phyloP scores from a whole-genome alignment of 805 yeast species.

The Candida hispaniensis region DNA sequence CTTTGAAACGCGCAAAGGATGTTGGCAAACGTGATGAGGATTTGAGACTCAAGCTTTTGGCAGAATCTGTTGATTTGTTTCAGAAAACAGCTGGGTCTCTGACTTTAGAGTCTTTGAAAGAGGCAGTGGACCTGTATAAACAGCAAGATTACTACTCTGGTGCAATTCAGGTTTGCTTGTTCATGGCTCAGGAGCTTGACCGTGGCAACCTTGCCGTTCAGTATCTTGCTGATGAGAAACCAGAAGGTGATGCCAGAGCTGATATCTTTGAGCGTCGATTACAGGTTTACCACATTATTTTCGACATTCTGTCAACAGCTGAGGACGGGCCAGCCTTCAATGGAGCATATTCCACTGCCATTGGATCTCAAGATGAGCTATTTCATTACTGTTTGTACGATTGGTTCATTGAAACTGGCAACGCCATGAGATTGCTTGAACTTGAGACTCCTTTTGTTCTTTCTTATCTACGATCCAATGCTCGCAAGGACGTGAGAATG shows the following conservation, averaged over 20 bases:
- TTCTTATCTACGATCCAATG: constrained; percentile 50
- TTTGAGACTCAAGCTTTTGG: constrained; percentile 51
- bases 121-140: constrained; percentile 67
- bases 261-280: constrained; percentile 42
- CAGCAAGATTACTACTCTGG: constrained; percentile 72
- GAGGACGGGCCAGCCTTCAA: constrained; percentile 39
- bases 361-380: constrained; percentile 63
- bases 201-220: constrained; percentile 48
- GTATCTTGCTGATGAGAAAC: constrained; percentile 42
- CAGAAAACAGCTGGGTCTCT: constrained; percentile 71
- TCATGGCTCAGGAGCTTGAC: constrained; percentile 61
- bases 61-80: constrained; percentile 63
- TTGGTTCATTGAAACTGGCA: constrained; percentile 76
- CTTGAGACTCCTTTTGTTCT: constrained; percentile 73
- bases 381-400: constrained; percentile 89
- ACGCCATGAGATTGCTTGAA: constrained; percentile 64
- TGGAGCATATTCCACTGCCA: constrained; percentile 56
- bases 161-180: constrained; percentile 71
- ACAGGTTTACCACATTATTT: constrained; percentile 60
- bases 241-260: constrained; percentile 42
- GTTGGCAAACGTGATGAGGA: constrained; percentile 60
- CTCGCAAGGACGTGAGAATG: constrained; percentile 48
- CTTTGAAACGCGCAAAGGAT: constrained; percentile 74
- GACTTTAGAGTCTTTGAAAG: constrained; percentile 67
- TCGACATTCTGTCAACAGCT: constrained; percentile 56